Evolutionary conservation across 176 grass and related monocot genomes (phyloP), one percentile per base, ranked within the genome.

Genomic region (Eragrostis curvula): DNA sequence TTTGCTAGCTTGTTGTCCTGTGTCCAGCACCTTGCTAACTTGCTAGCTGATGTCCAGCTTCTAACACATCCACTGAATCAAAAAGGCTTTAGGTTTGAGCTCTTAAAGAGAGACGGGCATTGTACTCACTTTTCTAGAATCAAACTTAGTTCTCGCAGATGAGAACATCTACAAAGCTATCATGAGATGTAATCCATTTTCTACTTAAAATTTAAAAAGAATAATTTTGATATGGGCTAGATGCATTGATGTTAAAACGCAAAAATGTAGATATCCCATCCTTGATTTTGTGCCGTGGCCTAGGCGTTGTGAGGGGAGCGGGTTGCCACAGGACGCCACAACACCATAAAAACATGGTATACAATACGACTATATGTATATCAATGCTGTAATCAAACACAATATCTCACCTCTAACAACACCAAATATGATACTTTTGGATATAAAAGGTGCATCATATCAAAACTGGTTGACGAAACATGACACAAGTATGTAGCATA

Each of bases 91-190:
- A 36, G 32, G 32, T 20, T 32, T 66, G 11, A 44, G 39, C 17
- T 57, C 82, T 32, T n/a, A 42, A 30, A 21, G 16, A 1, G 52
- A 49, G 20, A 20, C 3, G 0, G 12, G 41, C 23, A 57, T 68
- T 56, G 73, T 79, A 18, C 3, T 46, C 36, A 73, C 66, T 46
- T 8, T 80, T 73, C 25, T 32, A 55, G 14, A 71, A 71, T 29
- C 15, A 66, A 43, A 50, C 17, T 52, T 76, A 68, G 39, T 46
- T 68, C 12, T 17, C n/a, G 21, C 5, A 68, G 41, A 13, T 55
- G 45, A 40, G 21, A 51, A 5, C 16, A 79, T 49, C 77, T 67
- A 40, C 27, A 68, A 6, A 66, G 23, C 20, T 5, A 49, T 66
- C 12, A 25, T 68, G 48, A 25, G 20, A 68, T 39, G 36, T 1